Conservation (phyloP, 768 basidiomycete genomes). For the Terana coerulea region DNA sequence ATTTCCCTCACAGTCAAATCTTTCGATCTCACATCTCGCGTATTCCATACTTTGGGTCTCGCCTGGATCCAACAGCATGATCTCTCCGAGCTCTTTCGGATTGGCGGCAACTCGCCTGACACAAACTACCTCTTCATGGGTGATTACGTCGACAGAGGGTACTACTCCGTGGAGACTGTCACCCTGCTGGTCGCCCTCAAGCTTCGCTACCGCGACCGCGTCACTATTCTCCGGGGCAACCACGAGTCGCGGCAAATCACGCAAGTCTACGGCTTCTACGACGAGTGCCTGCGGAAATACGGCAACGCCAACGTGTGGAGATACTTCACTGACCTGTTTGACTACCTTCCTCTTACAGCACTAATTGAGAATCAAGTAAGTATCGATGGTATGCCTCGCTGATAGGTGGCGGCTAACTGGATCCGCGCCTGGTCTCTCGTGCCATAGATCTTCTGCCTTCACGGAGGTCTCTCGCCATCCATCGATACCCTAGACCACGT, state of each 20-base stretch:
- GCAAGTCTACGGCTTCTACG: conserved; percentile 99
- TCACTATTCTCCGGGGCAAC: conserved; percentile 96
- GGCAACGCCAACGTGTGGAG: conserved; percentile 99
- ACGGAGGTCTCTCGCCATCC: conserved; percentile 96
- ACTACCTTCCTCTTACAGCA: conserved; percentile 95
- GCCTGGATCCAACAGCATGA: conserved; percentile 66
- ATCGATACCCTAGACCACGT: conserved; percentile 99
- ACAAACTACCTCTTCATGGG: conserved; percentile 99
- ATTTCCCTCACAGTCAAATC: neutral
- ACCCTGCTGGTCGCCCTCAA: conserved; percentile 96
- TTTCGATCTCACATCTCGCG: conserved; percentile 1
- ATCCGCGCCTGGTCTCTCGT: conserved; percentile 5
- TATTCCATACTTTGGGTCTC: conserved; percentile 11
- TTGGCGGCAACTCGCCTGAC: conserved; percentile 97
- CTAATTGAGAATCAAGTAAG: conserved; percentile 98
- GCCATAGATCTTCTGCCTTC: conserved; percentile 93
- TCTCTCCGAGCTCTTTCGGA: conserved; percentile 96
- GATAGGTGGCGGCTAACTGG: neutral
- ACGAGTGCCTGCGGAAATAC: conserved; percentile 99
- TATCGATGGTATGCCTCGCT: conserved; percentile 20
- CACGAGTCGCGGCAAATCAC: conserved; percentile 99
- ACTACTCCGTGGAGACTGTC: conserved; percentile 99
- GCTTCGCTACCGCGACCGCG: conserved; percentile 95
- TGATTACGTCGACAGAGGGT: conserved; percentile 98
- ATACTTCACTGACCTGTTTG: conserved; percentile 98